These are phyloP conservation scores for Lachnellula subtilissima DNA, from an alignment of 2,329 filamentous ascomycete genomes.

Conservation along the genomic window DNA sequence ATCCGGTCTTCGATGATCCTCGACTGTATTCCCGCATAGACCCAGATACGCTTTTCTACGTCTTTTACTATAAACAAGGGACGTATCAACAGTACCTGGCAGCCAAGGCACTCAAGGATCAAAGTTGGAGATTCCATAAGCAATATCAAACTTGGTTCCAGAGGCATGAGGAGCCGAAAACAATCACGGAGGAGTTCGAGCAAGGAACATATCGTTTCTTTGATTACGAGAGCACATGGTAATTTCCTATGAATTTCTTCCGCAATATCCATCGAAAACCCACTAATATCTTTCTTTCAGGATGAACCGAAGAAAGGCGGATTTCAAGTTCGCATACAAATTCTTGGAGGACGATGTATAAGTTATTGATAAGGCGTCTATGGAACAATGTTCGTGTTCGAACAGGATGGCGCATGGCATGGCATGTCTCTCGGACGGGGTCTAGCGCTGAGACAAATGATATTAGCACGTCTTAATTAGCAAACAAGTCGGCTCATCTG, in stretches of 20 bases:
- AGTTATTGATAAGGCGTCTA: constrained; percentile 54
- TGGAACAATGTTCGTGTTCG: constrained; percentile 63
- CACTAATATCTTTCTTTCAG: constrained; percentile 41
- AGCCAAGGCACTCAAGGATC: constrained; percentile 93
- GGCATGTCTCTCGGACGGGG: constrained; percentile 53
- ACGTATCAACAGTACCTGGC: constrained; percentile 94
- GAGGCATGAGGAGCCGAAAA: constrained; percentile 95
- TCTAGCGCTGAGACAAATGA: constrained; percentile 41
- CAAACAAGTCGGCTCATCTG: constrained; percentile 25
- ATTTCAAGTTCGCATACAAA: constrained; percentile 98
- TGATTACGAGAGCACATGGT: constrained; percentile 99
- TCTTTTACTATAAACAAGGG: constrained; percentile 98
- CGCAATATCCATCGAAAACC: not conserved
- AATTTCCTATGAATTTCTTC: constrained; percentile 36
- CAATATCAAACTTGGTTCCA: constrained; percentile 99
- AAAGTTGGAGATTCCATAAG: constrained; percentile 99
- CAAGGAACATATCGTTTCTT: constrained; percentile 99
- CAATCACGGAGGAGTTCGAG: constrained; percentile 97
- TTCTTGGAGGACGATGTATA: constrained; percentile 91
- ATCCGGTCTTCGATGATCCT: constrained; percentile 87
- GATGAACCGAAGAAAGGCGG: constrained; percentile 98
- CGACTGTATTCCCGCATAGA: constrained; percentile 84
- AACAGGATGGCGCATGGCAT: constrained; percentile 57
- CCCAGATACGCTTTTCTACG: constrained; percentile 94
- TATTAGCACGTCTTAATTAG: constrained; percentile 26